These are phyloP conservation scores for Rheum nobile DNA, from an alignment of 148 eudicot genomes.

Conservation along the genomic window DNA sequence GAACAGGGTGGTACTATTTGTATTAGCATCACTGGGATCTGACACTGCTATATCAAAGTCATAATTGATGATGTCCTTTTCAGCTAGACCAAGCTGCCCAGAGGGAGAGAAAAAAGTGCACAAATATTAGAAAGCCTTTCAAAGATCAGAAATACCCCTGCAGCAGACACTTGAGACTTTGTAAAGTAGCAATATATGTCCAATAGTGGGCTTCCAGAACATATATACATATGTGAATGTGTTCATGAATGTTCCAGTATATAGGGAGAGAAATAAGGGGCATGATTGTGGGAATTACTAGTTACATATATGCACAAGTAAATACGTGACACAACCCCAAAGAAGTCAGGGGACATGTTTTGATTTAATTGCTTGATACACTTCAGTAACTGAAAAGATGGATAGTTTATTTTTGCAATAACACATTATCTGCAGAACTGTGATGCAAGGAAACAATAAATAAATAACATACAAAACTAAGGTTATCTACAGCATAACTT, in stretches of 20 bases:
- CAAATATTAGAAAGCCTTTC: neutral
- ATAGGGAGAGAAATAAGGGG: neutral
- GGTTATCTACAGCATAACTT: neutral
- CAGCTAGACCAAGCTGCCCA: constrained; percentile 86
- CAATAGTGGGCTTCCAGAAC: neutral
- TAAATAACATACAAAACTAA: neutral
- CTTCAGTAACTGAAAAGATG: neutral
- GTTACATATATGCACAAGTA: neutral
- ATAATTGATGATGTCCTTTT: constrained; percentile 69
- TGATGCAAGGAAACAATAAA: neutral
- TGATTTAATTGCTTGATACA: neutral
- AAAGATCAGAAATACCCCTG: neutral
- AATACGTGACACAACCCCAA: neutral
- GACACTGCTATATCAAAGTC: constrained; percentile 66
- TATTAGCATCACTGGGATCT: constrained; percentile 91
- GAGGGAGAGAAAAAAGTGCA: constrained; percentile 7
- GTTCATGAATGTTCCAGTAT: neutral
- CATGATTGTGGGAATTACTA: neutral
- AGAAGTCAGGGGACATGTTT: neutral
- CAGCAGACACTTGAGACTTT: neutral
- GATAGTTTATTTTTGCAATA: neutral
- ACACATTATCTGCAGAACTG: neutral
- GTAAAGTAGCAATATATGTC: neutral
- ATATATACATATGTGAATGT: neutral
- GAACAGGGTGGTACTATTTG: constrained; percentile 84